A percentile compares a stretch with the other conserved stretches of the same genome.
These are phyloP conservation scores for Claviceps pazoutovae DNA, from an alignment of 2,329 filamentous ascomycete species.

Conservation along the genomic window DNA sequence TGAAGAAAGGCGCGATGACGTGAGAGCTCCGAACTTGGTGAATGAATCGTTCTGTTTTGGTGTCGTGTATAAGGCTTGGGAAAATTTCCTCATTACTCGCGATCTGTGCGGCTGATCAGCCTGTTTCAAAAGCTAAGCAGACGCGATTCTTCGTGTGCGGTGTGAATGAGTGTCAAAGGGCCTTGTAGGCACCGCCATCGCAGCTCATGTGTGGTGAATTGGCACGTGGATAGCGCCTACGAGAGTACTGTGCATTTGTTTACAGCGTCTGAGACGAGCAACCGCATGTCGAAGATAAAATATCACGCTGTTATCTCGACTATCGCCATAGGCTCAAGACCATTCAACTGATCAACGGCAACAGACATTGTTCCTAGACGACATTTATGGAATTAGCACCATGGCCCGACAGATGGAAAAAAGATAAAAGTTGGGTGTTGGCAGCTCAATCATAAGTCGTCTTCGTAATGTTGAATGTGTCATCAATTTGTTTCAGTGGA, in stretches of 20 bases:
- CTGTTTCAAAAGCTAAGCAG: too few relatives aligned
- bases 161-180: too few relatives aligned
- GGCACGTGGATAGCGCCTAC: constrained; percentile 45
- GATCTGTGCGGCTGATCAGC: too few relatives aligned
- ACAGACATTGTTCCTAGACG: neutral
- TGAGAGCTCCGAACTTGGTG: too few relatives aligned
- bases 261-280: constrained; percentile 59
- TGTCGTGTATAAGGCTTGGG: too few relatives aligned
- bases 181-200: too few relatives aligned
- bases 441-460: constrained; percentile 25
- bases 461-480: constrained; percentile 30
- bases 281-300: constrained; percentile 79
- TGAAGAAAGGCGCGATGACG: too few relatives aligned
- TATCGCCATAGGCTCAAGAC: constrained; percentile 51
- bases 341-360: neutral
- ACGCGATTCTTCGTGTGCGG: too few relatives aligned
- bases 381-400: neutral
- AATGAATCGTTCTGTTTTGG: too few relatives aligned
- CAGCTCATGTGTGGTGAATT: too few relatives aligned
- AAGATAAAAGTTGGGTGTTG: neutral
- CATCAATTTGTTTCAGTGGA: constrained; percentile 25
- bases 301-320: constrained; percentile 69
- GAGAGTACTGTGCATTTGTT: constrained; percentile 77
- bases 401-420: neutral
- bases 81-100: too few relatives aligned